These are phyloP conservation scores for Petasospora rhodanensis DNA, from an alignment of 1,139 yeast genomes.

Conservation along the genomic window DNA sequence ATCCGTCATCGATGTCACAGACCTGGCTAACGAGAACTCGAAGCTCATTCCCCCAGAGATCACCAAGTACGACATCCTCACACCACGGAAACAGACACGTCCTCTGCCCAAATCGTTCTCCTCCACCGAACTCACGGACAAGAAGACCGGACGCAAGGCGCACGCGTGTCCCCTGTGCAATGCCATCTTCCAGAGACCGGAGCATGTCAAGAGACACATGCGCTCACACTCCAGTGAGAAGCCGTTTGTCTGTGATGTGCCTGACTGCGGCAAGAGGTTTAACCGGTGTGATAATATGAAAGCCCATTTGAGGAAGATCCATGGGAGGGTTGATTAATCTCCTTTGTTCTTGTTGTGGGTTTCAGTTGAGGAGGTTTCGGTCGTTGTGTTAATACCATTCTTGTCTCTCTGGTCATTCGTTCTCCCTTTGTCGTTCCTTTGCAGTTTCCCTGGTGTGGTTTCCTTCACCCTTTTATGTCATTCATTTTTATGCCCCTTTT, in stretches of 20 bases:
- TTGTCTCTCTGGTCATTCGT: neutral
- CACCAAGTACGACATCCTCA: conserved; percentile 22
- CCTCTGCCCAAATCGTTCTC: conserved; percentile 16
- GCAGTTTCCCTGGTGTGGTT: too few species aligned
- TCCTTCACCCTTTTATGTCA: too few species aligned
- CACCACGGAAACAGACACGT: conserved; percentile 18
- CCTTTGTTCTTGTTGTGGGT: neutral
- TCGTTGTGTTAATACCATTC: too few species aligned
- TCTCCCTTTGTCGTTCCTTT: neutral
- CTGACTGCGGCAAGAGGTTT: conserved; percentile 74
- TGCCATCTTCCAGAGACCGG: conserved; percentile 78
- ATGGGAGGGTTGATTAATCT: conserved; percentile 28
- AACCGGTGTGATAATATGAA: conserved; percentile 65
- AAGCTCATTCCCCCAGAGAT: conserved; percentile 20
- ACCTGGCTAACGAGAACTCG: conserved; percentile 8
- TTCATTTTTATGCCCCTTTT: too few species aligned
- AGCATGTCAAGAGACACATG: conserved; percentile 88
- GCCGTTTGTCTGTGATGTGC: conserved; percentile 74
- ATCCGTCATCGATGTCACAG: conserved; percentile 23
- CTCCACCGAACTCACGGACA: conserved; percentile 7
- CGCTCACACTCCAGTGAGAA: conserved; percentile 84
- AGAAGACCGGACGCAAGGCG: conserved; percentile 51
- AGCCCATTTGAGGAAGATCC: conserved; percentile 65
- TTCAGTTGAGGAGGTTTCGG: neutral
- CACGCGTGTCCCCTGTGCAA: conserved; percentile 79